These are phyloP conservation scores for Microbotryum intermedium DNA, from an alignment of 1,284 basidiomycete genomes.

Conservation along the genomic window DNA sequence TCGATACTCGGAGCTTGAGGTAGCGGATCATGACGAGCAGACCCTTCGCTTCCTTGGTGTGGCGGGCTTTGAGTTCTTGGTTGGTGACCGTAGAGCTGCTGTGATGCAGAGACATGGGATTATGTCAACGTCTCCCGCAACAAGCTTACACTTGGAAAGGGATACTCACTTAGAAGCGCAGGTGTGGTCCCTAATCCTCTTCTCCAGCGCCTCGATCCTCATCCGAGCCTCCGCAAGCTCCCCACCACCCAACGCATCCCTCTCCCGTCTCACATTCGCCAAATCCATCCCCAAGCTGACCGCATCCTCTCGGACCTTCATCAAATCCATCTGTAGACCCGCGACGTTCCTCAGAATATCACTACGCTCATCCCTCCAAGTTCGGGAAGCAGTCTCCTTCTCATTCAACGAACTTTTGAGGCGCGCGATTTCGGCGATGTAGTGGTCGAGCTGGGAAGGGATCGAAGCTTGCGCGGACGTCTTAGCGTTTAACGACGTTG, in stretches of 20 bases:
- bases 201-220: constrained; percentile 44
- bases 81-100: constrained; percentile 33
- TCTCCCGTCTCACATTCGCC: constrained; percentile 53
- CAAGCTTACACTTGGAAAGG: neutral
- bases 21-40: constrained; percentile 80
- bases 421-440: constrained; percentile 12
- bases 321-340: constrained; percentile 55
- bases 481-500: neutral
- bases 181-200: constrained; percentile 49
- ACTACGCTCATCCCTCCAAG: constrained; percentile 52
- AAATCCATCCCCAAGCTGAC: constrained; percentile 27
- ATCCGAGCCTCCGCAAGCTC: constrained; percentile 52
- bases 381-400: constrained; percentile 13
- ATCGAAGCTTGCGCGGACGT: constrained; percentile 6
- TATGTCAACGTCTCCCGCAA: neutral
- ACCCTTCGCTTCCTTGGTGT: constrained; percentile 78
- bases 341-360: constrained; percentile 56
- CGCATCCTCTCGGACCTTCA: constrained; percentile 25
- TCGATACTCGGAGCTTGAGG: constrained; percentile 79
- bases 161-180: constrained; percentile 48
- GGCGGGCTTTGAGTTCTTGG: constrained; percentile 43
- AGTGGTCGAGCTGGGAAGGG: constrained; percentile 10
- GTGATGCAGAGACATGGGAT: neutral
- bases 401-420: neutral
- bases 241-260: constrained; percentile 52